These are phyloP conservation scores for Talaromyces albobiverticillius DNA, from an alignment of 2,329 filamentous ascomycete species.

Conservation along the genomic window DNA sequence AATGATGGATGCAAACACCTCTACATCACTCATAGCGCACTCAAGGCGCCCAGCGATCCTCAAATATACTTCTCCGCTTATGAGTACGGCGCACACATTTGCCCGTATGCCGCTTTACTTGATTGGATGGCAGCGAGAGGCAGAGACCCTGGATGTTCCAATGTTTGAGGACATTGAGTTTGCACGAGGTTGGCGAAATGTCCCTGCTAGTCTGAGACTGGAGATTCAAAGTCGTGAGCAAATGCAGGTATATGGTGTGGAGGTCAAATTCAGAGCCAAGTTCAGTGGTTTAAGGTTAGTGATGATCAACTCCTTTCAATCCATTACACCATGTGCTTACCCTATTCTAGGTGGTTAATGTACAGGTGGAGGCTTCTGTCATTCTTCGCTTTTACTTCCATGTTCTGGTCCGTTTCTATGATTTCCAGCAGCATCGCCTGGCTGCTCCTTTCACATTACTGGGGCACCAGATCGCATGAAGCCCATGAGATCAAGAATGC, in stretches of 20 bases:
- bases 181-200: constrained; percentile 47
- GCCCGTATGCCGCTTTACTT: constrained; percentile 68
- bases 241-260: constrained; percentile 73
- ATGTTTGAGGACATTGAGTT: constrained; percentile 76
- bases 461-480: constrained; percentile 23
- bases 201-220: constrained; percentile 55
- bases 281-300: constrained; percentile 66
- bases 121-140: constrained; percentile 63
- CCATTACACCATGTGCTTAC: not conserved
- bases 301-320: not conserved
- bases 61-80: constrained; percentile 71
- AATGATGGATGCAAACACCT: constrained; percentile 26
- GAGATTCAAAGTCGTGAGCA: constrained; percentile 68
- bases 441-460: constrained; percentile 52
- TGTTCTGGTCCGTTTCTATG: constrained; percentile 78
- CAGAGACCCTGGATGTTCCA: constrained; percentile 60
- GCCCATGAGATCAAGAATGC: constrained; percentile 21
- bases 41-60: constrained; percentile 74
- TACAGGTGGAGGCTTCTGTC: constrained; percentile 73
- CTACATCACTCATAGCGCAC: constrained; percentile 51
- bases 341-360: constrained; percentile 67
- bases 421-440: constrained; percentile 65
- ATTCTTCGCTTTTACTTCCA: constrained; percentile 64
- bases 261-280: constrained; percentile 68
- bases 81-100: constrained; percentile 60